A percentile compares a stretch with the other conserved stretches of the same genome.
phyloP scores from a whole-genome alignment of 169 alveolate genomes.

The Cryptosporidium canis region DNA sequence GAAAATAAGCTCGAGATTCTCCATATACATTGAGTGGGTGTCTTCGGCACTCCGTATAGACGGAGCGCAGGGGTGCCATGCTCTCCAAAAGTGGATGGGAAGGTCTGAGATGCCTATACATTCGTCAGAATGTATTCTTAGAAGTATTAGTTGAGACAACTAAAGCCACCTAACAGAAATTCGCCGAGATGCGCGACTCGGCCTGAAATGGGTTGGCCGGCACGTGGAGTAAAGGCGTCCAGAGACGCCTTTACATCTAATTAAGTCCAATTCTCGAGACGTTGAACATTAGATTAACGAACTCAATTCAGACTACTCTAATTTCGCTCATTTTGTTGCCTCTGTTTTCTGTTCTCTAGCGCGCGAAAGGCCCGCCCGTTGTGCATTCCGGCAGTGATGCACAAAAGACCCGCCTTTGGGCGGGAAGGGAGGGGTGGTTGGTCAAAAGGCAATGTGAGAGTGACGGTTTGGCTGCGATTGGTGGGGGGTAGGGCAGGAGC shows the following conservation, averaged over 20 bases:
- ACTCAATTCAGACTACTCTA: constrained; percentile 75
- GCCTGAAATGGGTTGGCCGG: constrained; percentile 73
- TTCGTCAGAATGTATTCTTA: constrained; percentile 38
- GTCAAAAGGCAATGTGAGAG: too few species aligned
- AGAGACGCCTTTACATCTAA: constrained; percentile 2
- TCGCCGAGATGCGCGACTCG: not conserved
- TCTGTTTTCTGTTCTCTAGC: not conserved
- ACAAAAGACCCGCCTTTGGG: too few species aligned
- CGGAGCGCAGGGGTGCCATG: not conserved
- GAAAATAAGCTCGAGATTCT: constrained; percentile 74
- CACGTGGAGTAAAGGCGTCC: constrained; percentile 34
- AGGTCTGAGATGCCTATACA: constrained; percentile 73
- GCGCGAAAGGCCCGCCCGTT: not conserved
- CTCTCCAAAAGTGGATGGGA: constrained; percentile 55
- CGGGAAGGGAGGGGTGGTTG: too few species aligned
- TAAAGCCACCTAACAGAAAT: constrained; percentile 72
- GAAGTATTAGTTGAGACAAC: constrained; percentile 63
- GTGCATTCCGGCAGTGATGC: not conserved
- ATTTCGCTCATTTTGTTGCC: constrained; percentile 58
- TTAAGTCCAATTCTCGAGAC: constrained; percentile 75
- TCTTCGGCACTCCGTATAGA: not conserved
- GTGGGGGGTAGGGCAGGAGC: too few species aligned
- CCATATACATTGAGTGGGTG: constrained; percentile 44
- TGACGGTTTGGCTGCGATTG: too few species aligned
- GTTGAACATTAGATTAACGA: constrained; percentile 60